Evolutionary conservation across 1,284 basidiomycete genomes (phyloP).

Genomic region (Ustilago tritici): DNA sequence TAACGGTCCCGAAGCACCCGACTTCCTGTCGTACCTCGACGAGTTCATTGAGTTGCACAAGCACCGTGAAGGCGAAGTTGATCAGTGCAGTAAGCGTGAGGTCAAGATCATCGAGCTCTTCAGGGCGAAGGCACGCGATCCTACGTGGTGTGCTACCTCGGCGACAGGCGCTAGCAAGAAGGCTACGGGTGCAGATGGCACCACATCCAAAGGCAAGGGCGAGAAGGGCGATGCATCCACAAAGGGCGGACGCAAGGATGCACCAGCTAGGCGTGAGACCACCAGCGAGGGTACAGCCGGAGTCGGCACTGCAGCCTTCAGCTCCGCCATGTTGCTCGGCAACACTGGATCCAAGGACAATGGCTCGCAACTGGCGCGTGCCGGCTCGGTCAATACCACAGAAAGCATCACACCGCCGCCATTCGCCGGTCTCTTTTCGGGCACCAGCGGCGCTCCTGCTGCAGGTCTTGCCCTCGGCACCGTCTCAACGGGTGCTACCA

Average conservation of each 20-base stretch:
- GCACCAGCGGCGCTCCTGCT: conserved; percentile 15
- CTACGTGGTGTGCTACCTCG: conserved; percentile 61
- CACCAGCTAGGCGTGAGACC: conserved; percentile 23
- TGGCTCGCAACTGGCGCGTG: conserved; percentile 27
- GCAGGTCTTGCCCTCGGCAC: conserved; percentile 39
- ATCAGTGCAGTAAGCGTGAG: conserved; percentile 64
- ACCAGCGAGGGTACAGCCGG: conserved; percentile 33
- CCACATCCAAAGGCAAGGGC: conserved; percentile 19
- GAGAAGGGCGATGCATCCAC: conserved; percentile 2
- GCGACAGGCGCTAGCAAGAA: conserved; percentile 37
- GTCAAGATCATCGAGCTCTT: conserved; percentile 67
- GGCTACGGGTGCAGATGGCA: conserved; percentile 1
- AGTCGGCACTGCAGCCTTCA: conserved; percentile 48
- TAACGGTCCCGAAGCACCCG: conserved; percentile 50
- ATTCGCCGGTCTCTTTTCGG: conserved; percentile 38
- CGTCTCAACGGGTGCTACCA: conserved; percentile 39
- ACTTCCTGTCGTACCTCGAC: conserved; percentile 56
- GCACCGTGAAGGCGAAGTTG: conserved; percentile 52
- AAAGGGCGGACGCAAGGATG: conserved; percentile 22
- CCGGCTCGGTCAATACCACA: conserved; percentile 33
- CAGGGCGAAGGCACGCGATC: conserved; percentile 60
- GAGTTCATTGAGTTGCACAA: conserved; percentile 64
- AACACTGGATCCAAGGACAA: conserved; percentile 18
- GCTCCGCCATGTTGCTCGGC: conserved; percentile 42
- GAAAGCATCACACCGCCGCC: conserved; percentile 52